Evolutionary conservation across 108 stramenopile genomes (phyloP).

Genomic region (Cyclotella baltica): DNA sequence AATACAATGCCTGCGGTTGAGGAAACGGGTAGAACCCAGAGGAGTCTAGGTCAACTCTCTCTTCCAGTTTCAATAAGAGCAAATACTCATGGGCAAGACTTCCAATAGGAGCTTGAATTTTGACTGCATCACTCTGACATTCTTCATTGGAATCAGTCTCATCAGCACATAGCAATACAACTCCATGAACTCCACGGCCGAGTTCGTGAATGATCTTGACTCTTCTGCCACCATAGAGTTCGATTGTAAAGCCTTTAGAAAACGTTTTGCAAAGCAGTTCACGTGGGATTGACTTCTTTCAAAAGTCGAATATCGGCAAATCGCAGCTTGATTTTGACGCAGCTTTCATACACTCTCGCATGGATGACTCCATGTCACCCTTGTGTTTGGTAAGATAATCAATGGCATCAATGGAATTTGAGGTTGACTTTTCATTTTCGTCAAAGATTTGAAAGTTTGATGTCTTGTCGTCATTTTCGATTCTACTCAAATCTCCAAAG

Average conservation of each 20-base stretch:
- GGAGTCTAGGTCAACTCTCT: conserved; percentile 45
- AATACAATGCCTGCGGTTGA: conserved; percentile 60
- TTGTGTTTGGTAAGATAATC: conserved; percentile 41
- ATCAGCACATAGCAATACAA: conserved; percentile 61
- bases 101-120: conserved; percentile 77
- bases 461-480: conserved; percentile 43
- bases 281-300: conserved; percentile 39
- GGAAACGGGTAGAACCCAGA: conserved; percentile 63
- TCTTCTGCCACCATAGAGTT: conserved; percentile 49
- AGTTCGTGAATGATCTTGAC: conserved; percentile 65
- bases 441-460: conserved; percentile 28
- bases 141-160: conserved; percentile 18
- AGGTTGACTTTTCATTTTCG: conserved; percentile 19
- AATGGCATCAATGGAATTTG: conserved; percentile 14
- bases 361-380: conserved; percentile 37
- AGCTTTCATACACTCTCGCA: conserved; percentile 39
- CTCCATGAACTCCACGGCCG: conserved; percentile 79
- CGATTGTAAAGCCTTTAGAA: conserved; percentile 51
- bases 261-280: conserved; percentile 48
- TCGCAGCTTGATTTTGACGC: conserved; percentile 29
- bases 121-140: conserved; percentile 60
- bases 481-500: conserved; percentile 50
- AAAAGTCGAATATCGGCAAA: conserved; percentile 37
- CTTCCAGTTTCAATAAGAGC: conserved; percentile 53
- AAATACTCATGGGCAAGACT: conserved; percentile 78